phyloP scores from a whole-genome alignment of 768 basidiomycete species.

The Suillus cothurnatus region DNA sequence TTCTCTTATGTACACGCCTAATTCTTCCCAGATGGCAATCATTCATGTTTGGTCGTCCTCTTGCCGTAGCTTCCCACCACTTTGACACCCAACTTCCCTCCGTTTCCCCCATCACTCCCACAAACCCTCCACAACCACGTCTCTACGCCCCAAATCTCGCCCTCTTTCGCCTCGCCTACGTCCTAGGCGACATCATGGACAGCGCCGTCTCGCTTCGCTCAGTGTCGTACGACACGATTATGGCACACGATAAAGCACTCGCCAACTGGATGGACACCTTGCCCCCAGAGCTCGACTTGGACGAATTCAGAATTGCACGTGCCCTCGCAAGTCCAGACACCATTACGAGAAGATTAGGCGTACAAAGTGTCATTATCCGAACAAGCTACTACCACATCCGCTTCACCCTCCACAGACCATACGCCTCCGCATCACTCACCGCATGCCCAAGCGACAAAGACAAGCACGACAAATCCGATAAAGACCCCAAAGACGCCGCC shows the following conservation, averaged over 20 bases:
- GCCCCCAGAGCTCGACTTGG: constrained; percentile 72
- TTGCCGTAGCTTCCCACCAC: constrained; percentile 76
- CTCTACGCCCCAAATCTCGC: constrained; percentile 76
- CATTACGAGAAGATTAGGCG: constrained; percentile 65
- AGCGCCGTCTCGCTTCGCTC: constrained; percentile 79
- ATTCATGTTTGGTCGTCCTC: constrained; percentile 82
- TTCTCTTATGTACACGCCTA: constrained; percentile 7
- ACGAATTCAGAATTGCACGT: constrained; percentile 74
- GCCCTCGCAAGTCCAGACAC: constrained; percentile 66
- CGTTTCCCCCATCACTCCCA: constrained; percentile 38
- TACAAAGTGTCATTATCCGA: constrained; percentile 81
- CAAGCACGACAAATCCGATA: constrained; percentile 34
- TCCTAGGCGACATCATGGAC: constrained; percentile 85
- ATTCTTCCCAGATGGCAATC: constrained; percentile 70
- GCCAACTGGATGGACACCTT: constrained; percentile 78
- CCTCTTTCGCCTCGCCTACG: constrained; percentile 73
- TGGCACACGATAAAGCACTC: constrained; percentile 70
- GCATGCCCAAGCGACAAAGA: constrained; percentile 27
- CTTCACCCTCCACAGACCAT: constrained; percentile 82
- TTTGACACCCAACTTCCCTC: constrained; percentile 82
- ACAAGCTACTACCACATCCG: constrained; percentile 81
- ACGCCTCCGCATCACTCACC: constrained; percentile 43
- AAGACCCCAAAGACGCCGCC: constrained; percentile 18
- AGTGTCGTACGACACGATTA: constrained; percentile 75
- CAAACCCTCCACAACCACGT: constrained; percentile 55